Conservation (phyloP, 441 rosid genomes). For the Erysimum pusillum region DNA sequence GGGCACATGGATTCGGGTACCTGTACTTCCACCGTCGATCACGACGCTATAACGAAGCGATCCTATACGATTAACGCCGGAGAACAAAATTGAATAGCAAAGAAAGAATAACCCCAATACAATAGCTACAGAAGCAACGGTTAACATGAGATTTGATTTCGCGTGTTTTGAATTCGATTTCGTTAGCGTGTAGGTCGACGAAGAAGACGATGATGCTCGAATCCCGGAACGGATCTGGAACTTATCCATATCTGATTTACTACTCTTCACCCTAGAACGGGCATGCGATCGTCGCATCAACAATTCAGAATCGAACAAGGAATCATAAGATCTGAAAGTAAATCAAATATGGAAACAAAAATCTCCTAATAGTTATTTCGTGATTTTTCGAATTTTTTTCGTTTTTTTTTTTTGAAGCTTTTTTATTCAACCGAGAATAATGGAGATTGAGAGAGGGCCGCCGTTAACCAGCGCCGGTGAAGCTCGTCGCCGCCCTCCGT, state of each 20-base stretch:
- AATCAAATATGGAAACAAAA: slow-evolving; percentile 1
- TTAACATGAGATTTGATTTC: slow-evolving; percentile 50
- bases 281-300: slow-evolving; percentile 93
- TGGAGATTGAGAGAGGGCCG: slow-evolving; percentile 46
- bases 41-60: slow-evolving; percentile 59
- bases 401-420: slow-evolving; percentile 15
- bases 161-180: slow-evolving; percentile 50
- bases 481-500: slow-evolving; percentile 45
- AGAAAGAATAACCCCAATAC: slow-evolving; percentile 48
- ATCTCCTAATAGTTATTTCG: not conserved
- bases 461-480: slow-evolving; percentile 45
- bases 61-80: slow-evolving; percentile 25
- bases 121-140: slow-evolving; percentile 38
- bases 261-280: slow-evolving; percentile 57
- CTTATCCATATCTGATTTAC: slow-evolving; percentile 64
- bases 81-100: slow-evolving; percentile 50
- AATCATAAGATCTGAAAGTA: slow-evolving; percentile 36
- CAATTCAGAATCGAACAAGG: slow-evolving; percentile 42
- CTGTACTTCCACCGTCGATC: slow-evolving; percentile 95
- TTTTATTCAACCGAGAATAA: slow-evolving; percentile 32
- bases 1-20: slow-evolving; percentile 81
- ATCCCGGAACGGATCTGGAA: slow-evolving; percentile 60
- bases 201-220: slow-evolving; percentile 55
- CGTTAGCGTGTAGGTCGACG: slow-evolving; percentile 41
- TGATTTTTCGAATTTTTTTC: slow-evolving; percentile 13